These are phyloP conservation scores for Celoporthe dispersa DNA, from an alignment of 2,329 filamentous ascomycete genomes.

Conservation along the genomic window DNA sequence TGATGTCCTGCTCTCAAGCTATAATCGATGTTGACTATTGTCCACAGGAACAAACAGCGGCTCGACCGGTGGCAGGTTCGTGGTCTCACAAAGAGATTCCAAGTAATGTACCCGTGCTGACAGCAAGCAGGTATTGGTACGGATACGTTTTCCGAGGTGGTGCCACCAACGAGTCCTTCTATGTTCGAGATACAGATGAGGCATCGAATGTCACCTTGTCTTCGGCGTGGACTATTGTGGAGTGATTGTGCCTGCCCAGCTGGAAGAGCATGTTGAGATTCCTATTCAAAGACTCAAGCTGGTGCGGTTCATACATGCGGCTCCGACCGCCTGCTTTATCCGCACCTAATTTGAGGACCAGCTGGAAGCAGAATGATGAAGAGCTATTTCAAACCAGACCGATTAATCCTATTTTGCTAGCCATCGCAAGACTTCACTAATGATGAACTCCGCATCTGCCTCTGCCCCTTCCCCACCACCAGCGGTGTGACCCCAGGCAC, in stretches of 20 bases:
- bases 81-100: background rate
- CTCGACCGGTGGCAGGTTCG: constrained; percentile 20
- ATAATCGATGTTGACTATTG: background rate
- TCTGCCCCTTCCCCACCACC: constrained; percentile 7
- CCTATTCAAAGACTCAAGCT: background rate
- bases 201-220: constrained; percentile 15
- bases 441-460: constrained; percentile 10
- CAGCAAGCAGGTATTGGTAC: constrained; percentile 22
- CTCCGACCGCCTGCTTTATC: background rate
- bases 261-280: background rate
- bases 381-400: background rate
- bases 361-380: background rate
- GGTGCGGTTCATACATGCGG: background rate
- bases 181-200: constrained; percentile 18
- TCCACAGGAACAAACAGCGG: constrained; percentile 23
- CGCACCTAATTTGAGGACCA: background rate
- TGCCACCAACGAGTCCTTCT: constrained; percentile 22
- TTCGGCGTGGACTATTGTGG: constrained; percentile 23
- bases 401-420: background rate
- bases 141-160: constrained; percentile 27
- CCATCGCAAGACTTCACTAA: background rate
- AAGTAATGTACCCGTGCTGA: background rate
- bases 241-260: background rate
- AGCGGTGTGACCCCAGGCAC: constrained; percentile 15
- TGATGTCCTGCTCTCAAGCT: background rate